phyloP scores from a whole-genome alignment of 75 land plant species.

The Cryptomeria japonica region DNA sequence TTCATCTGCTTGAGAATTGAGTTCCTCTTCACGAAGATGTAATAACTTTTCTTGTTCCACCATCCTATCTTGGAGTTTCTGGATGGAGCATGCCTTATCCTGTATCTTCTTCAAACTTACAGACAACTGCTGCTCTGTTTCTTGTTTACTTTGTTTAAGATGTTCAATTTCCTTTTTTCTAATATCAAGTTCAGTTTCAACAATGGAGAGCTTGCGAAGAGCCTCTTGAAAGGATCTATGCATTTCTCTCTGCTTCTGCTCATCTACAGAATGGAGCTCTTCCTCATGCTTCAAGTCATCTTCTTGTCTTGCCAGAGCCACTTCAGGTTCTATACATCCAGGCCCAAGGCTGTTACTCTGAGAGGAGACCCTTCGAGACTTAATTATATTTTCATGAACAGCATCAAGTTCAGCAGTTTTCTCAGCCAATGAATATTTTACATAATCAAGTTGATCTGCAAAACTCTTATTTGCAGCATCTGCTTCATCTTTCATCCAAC shows the following conservation, averaged over 20 bases:
- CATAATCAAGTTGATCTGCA: slow-evolving; percentile 9
- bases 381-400: not conserved
- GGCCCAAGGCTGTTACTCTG: slow-evolving; percentile 6
- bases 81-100: not conserved
- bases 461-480: slow-evolving; percentile 9
- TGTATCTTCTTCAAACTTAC: slow-evolving; percentile 14
- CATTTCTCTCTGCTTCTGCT: slow-evolving; percentile 4
- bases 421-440: slow-evolving; percentile 3
- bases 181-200: slow-evolving; percentile 4
- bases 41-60: slow-evolving; percentile 11
- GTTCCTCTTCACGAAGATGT: slow-evolving; percentile 13
- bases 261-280: not conserved
- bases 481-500: slow-evolving; percentile 12
- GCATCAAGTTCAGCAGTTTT: not conserved
- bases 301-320: slow-evolving; percentile 6
- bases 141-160: not conserved
- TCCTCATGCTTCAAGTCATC: slow-evolving; percentile 9
- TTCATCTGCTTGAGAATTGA: not conserved
- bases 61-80: slow-evolving; percentile 7
- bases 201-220: slow-evolving; percentile 6
- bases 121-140: slow-evolving; percentile 7
- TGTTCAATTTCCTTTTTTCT: slow-evolving; percentile 12
- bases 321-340: not conserved
- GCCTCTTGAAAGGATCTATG: slow-evolving; percentile 10
- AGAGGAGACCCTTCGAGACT: not conserved